Percentiles rank a stretch among this genome's conserved stretches.
Evolutionary conservation across 2,329 filamentous ascomycete genomes (phyloP).

Genomic region (Dactylellina parvicollis): DNA sequence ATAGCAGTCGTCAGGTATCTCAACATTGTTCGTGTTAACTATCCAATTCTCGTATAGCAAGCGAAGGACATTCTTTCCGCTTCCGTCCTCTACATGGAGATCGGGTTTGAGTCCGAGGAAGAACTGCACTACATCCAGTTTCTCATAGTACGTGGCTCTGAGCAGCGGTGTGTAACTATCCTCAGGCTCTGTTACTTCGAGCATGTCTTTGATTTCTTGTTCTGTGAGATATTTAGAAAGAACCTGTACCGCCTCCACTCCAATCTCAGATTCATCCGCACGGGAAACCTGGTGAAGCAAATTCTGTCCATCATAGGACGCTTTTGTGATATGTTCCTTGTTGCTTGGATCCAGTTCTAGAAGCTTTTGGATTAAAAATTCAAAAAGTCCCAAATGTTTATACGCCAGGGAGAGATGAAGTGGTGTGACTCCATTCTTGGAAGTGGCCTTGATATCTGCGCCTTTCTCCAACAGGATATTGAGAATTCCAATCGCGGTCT

Average conservation of each 20-base stretch:
- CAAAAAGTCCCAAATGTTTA: conserved; percentile 11
- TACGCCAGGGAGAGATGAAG: conserved; percentile 15
- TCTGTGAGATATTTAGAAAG: conserved; percentile 21
- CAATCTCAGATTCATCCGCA: background rate
- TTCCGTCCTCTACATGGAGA: conserved; percentile 14
- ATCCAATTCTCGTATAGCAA: conserved; percentile 31
- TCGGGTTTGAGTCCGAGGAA: conserved; percentile 16
- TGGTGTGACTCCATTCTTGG: conserved; percentile 34
- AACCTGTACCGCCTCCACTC: background rate
- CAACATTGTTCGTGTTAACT: conserved; percentile 1
- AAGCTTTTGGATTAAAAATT: conserved; percentile 12
- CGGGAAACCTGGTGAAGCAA: conserved; percentile 18
- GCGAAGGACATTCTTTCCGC: conserved; percentile 6
- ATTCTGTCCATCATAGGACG: conserved; percentile 25
- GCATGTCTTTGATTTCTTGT: conserved; percentile 23
- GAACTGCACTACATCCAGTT: conserved; percentile 14
- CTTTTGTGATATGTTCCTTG: conserved; percentile 13
- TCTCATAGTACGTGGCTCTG: conserved; percentile 18
- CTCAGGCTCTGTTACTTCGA: conserved; percentile 15
- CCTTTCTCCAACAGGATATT: conserved; percentile 26
- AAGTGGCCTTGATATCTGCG: conserved; percentile 15
- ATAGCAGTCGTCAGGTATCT: background rate
- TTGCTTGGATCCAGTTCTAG: background rate
- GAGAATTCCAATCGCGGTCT: conserved; percentile 36
- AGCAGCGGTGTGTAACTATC: conserved; percentile 17